phyloP scores from a whole-genome alignment of 2,329 filamentous ascomycete species.

The Aspergillus versicolor region DNA sequence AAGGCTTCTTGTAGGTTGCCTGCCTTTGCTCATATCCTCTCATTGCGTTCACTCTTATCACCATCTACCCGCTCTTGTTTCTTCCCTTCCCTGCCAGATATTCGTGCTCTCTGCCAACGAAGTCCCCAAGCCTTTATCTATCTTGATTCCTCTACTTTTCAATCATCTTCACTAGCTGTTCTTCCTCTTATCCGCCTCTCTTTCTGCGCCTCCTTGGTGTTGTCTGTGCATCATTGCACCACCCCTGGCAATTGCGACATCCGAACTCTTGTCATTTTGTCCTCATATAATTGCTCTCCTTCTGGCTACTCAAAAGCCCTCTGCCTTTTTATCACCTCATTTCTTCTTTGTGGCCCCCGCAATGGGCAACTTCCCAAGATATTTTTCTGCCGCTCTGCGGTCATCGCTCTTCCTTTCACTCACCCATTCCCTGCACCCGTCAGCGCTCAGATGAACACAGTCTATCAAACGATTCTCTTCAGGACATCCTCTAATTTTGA shows the following conservation, averaged over 20 bases:
- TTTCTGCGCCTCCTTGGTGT: constrained; percentile 16
- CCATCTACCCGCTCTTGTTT: constrained; percentile 15
- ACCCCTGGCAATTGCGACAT: constrained; percentile 17
- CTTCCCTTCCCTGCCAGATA: constrained; percentile 20
- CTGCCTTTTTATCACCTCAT: constrained; percentile 20
- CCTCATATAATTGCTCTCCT: constrained; percentile 12
- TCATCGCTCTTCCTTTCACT: constrained; percentile 22
- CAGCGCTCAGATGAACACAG: constrained; percentile 22
- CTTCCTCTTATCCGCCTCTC: constrained; percentile 16
- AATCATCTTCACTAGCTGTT: constrained; percentile 11
- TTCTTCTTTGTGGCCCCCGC: not conserved
- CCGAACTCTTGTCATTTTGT: constrained; percentile 6
- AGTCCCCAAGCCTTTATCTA: constrained; percentile 11
- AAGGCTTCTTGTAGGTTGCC: constrained; percentile 47
- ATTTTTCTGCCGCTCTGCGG: constrained; percentile 17
- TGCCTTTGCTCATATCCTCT: constrained; percentile 27
- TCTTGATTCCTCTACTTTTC: constrained; percentile 10
- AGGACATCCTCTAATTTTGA: constrained; percentile 37
- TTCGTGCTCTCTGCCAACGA: constrained; percentile 19
- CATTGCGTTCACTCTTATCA: constrained; percentile 20
- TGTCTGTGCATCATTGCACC: constrained; percentile 21
- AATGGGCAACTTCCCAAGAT: constrained; percentile 9
- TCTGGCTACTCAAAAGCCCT: constrained; percentile 17
- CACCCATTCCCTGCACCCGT: constrained; percentile 23
- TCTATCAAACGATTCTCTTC: constrained; percentile 20